These are phyloP conservation scores for Digitaria exilis DNA, from an alignment of 202 grass and related monocot genomes.

Conservation along the genomic window DNA sequence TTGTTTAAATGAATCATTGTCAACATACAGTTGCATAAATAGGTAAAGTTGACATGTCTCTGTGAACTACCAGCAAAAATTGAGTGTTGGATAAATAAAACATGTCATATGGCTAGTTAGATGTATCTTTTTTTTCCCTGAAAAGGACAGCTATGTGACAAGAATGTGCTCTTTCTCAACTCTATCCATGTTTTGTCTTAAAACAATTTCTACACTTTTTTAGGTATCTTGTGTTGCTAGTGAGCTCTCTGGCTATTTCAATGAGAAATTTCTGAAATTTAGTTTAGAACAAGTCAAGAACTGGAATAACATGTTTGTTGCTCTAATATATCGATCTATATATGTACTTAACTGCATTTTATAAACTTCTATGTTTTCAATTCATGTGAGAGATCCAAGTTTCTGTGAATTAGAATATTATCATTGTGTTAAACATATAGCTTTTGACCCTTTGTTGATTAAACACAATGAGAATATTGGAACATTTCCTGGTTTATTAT, in stretches of 20 bases:
- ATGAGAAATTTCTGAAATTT: background rate
- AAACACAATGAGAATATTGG: background rate
- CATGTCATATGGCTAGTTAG: background rate
- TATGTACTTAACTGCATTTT: background rate
- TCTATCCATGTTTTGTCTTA: background rate
- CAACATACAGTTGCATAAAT: background rate
- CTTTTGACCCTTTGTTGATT: background rate
- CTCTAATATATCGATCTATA: background rate
- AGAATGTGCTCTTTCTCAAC: background rate
- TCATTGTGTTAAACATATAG: background rate
- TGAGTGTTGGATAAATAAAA: conserved; percentile 4
- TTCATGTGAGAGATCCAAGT: background rate
- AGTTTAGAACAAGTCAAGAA: background rate
- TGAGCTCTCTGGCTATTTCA: background rate
- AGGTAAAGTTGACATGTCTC: background rate
- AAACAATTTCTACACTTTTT: background rate
- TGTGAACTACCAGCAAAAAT: background rate
- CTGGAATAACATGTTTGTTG: background rate
- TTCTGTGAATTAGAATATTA: background rate
- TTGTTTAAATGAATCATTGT: background rate
- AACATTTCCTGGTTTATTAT: background rate
- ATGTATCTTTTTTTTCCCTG: background rate
- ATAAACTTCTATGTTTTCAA: background rate
- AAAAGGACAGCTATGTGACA: background rate
- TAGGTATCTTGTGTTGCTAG: conserved; percentile 5